Base-by-base conservation (phyloP, 2,329 filamentous ascomycete genomes). In the Cladosporium halotolerans region DNA sequence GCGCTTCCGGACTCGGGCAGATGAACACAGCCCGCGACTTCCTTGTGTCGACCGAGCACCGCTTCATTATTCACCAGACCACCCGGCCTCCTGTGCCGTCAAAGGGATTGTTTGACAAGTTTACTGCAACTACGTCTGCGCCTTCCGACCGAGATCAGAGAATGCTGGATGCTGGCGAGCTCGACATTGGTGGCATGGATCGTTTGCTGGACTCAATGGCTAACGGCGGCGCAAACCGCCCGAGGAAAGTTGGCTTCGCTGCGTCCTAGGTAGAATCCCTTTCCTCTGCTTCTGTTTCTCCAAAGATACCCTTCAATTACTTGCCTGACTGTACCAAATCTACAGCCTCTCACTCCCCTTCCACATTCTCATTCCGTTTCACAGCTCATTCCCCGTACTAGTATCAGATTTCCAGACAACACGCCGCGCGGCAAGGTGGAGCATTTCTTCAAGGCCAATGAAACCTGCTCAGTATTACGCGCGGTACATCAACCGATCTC, bases 401-500 rank as follows among this genome's bases (percentile, higher is more conserved):
- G 23, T 28, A 7, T 28, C 23, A 28, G 5, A 28, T 28, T 7
- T 7, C 7, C 41, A 53, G 32, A n/a, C 23, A 18, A 13, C 18
- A 18, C 53, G 65, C 71, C 74, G 74, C 74, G 73, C 69, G 69
- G 66, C 64, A 69, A 75, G 74, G 75, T 77, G 73, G 75, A 77
- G 75, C 73, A 72, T 70, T 72, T 61, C 73, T 46, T 75, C 72
- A 69, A 75, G 73, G 67, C 63, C 66, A 70, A 74, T 76, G 75
- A 75, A 74, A 74, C 69, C 63, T 73, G 74, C 74, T 77, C 75
- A 76, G 75, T 78, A 78, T 76, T 71, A 70, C 72, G 71, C 70
- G 74, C 75, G 75, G 71, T 63, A 78, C 34, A 76, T 68, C 62
- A 69, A 76, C 36, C 13, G 10, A n/a, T 45, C 40, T 43, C 23